Evolutionary conservation across 1,139 yeast species (phyloP).

Genomic region (Suhomyces terraborum): DNA sequence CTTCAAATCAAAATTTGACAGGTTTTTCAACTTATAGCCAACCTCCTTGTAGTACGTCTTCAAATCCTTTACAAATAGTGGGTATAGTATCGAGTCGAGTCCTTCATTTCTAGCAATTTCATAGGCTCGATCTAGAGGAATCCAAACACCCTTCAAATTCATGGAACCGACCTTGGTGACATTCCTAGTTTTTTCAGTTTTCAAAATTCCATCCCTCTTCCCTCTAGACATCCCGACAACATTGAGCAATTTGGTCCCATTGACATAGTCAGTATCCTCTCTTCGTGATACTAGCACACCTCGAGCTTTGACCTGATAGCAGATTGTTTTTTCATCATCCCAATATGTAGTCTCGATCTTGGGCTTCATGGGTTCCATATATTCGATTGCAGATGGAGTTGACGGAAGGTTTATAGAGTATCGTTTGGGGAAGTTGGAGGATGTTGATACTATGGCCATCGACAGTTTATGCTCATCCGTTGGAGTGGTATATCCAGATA

Average conservation of each 20-base stretch:
- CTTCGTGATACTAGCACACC: constrained; percentile 52
- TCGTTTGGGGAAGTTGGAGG: constrained; percentile 2
- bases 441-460: background rate
- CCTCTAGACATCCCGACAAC: constrained; percentile 62
- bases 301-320: constrained; percentile 51
- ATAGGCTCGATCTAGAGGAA: constrained; percentile 54
- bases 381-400: constrained; percentile 6
- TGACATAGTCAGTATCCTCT: constrained; percentile 53
- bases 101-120: constrained; percentile 57
- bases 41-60: constrained; percentile 32
- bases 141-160: constrained; percentile 60
- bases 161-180: constrained; percentile 56
- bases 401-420: constrained; percentile 14
- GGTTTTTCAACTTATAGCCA: constrained; percentile 28
- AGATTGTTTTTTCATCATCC: constrained; percentile 51
- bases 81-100: constrained; percentile 39
- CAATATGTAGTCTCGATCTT: constrained; percentile 48
- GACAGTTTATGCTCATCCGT: background rate
- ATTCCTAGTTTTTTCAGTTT: constrained; percentile 44
- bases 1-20: background rate
- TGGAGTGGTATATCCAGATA: background rate
- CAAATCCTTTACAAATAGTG: constrained; percentile 50
- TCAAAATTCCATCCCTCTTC: constrained; percentile 56
- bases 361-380: constrained; percentile 31
- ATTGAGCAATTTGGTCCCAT: constrained; percentile 57